Percentiles rank a stretch among this genome's conserved stretches.
These are phyloP conservation scores for Calonectria henricotiae DNA, from an alignment of 2,329 filamentous ascomycete species.

Conservation along the genomic window DNA sequence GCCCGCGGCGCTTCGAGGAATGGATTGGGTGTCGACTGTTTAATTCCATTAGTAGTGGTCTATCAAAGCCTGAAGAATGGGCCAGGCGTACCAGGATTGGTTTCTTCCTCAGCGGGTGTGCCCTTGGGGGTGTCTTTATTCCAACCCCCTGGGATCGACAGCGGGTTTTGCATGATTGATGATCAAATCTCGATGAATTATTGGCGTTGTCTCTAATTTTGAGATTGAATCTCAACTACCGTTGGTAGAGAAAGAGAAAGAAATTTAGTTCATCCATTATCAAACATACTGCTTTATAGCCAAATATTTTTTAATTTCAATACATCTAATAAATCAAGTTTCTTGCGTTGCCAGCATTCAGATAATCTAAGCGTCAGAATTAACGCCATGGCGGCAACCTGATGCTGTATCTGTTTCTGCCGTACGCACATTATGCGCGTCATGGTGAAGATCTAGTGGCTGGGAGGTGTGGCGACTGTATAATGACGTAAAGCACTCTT, in stretches of 20 bases:
- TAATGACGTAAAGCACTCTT: conserved; percentile 49
- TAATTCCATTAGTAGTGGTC: neutral
- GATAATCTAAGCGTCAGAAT: conserved; percentile 49
- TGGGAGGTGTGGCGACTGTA: conserved; percentile 47
- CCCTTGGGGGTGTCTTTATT: conserved; percentile 55
- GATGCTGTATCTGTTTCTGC: conserved; percentile 45
- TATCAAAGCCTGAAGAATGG: neutral
- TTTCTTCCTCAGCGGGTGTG: conserved; percentile 49
- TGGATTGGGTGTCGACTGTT: conserved; percentile 52
- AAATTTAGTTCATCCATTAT: neutral
- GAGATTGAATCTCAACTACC: conserved; percentile 34
- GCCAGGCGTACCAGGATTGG: conserved; percentile 54
- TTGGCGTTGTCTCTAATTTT: neutral
- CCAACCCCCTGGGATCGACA: conserved; percentile 53
- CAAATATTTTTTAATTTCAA: conserved; percentile 19
- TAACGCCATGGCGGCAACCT: conserved; percentile 41
- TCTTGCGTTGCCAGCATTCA: conserved; percentile 29
- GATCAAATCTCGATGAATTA: conserved; percentile 13
- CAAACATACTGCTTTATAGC: neutral
- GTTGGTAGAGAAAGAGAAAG: conserved; percentile 18
- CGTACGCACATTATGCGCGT: conserved; percentile 47
- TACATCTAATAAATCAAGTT: conserved; percentile 51
- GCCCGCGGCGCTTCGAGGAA: conserved; percentile 60
- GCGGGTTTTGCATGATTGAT: conserved; percentile 51
- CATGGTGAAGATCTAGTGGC: conserved; percentile 48